These are phyloP conservation scores for Solanum ahanhuiri DNA, from an alignment of 257 asterid genomes.

Conservation along the genomic window DNA sequence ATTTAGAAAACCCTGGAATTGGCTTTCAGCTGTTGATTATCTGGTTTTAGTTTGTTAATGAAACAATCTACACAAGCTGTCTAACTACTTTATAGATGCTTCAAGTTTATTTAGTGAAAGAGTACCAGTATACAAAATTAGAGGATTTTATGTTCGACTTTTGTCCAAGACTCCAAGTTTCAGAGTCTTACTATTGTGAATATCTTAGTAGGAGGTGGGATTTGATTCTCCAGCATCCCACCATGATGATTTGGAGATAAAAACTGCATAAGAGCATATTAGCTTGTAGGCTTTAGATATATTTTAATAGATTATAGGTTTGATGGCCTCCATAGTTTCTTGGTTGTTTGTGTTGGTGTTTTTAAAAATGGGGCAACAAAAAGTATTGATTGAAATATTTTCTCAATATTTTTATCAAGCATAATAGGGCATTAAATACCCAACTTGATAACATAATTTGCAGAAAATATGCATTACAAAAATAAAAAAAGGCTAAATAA, in stretches of 20 bases:
- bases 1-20: neutral
- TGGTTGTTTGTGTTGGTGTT: neutral
- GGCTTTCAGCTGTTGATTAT: neutral
- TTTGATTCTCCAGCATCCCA: neutral
- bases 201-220: neutral
- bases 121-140: neutral
- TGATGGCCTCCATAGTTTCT: neutral
- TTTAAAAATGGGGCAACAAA: neutral
- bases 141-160: neutral
- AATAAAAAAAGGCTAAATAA: neutral
- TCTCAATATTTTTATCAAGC: neutral
- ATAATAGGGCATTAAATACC: neutral
- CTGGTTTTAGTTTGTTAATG: neutral
- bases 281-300: neutral
- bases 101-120: neutral
- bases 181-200: neutral
- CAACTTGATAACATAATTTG: neutral
- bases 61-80: neutral
- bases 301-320: neutral
- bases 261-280: neutral
- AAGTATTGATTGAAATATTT: neutral
- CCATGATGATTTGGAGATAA: neutral
- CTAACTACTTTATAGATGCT: neutral
- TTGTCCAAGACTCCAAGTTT: neutral
- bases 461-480: neutral